Evolutionary conservation across 352 stramenopile species (phyloP).

Genomic region (Phytophthora ohioensis): DNA sequence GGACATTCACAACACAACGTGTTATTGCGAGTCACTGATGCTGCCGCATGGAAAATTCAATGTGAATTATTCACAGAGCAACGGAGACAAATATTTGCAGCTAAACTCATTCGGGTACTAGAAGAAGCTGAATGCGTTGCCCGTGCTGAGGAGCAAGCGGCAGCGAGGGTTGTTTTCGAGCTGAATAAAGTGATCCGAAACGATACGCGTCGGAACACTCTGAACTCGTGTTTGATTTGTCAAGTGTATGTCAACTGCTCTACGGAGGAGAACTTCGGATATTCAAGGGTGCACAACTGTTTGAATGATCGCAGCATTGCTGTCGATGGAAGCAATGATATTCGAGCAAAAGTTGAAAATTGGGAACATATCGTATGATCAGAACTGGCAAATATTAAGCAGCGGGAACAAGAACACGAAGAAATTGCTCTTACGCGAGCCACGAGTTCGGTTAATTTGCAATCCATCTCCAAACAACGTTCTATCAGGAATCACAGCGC

Average conservation of each 20-base stretch:
- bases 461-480: no score
- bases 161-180: slow-evolving; percentile 4
- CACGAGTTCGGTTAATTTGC: neutral
- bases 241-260: neutral
- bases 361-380: neutral
- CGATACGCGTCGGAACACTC: slow-evolving; percentile 13
- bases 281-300: neutral
- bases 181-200: slow-evolving; percentile 28
- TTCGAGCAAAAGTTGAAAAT: neutral
- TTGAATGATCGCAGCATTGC: neutral
- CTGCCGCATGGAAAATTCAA: slow-evolving; percentile 6
- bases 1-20: slow-evolving; percentile 13
- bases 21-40: slow-evolving; percentile 10
- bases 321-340: neutral
- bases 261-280: neutral
- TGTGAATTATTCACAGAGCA: neutral
- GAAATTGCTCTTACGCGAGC: neutral
- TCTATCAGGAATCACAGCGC: no score
- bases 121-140: slow-evolving; percentile 5
- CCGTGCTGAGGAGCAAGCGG: slow-evolving; percentile 7
- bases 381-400: neutral
- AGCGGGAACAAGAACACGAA: neutral
- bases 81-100: slow-evolving; percentile 6
- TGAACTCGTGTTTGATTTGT: slow-evolving; percentile 17
- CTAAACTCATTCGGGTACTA: neutral